Percentiles rank a stretch among this genome's conserved stretches.
Conservation (phyloP, 2,329 filamentous ascomycete species). For the Microsporum audouinii region DNA sequence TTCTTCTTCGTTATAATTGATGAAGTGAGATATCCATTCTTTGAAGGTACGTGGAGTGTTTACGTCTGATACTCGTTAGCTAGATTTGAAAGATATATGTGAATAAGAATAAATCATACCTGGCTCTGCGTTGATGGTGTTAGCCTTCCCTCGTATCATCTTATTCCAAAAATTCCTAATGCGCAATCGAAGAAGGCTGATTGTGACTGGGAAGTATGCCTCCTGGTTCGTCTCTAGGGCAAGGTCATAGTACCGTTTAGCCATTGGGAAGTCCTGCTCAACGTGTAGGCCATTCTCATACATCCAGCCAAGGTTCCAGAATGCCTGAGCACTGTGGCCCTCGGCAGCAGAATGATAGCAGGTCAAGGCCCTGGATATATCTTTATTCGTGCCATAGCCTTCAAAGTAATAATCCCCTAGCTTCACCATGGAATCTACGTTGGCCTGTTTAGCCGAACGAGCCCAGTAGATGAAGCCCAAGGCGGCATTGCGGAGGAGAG, state of each 20-base stretch:
- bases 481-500: slow-evolving; percentile 46
- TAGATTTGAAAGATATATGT: not conserved
- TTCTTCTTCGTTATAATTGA: slow-evolving; percentile 58
- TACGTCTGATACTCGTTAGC: not conserved
- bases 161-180: slow-evolving; percentile 89
- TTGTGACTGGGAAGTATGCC: slow-evolving; percentile 81
- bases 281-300: slow-evolving; percentile 92
- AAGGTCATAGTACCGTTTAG: slow-evolving; percentile 90
- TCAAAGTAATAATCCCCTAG: slow-evolving; percentile 96
- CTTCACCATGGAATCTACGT: slow-evolving; percentile 89
- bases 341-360: slow-evolving; percentile 92
- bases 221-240: slow-evolving; percentile 85
- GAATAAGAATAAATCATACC: slow-evolving; percentile 42
- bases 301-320: slow-evolving; percentile 99
- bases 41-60: slow-evolving; percentile 56
- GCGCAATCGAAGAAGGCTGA: slow-evolving; percentile 76
- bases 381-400: slow-evolving; percentile 60
- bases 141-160: slow-evolving; percentile 77
- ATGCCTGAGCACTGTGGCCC: slow-evolving; percentile 81
- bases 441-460: slow-evolving; percentile 80
- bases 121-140: slow-evolving; percentile 82
- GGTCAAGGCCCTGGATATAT: slow-evolving; percentile 75
- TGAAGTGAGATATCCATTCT: slow-evolving; percentile 80
- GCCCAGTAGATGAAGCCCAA: slow-evolving; percentile 90
- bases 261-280: slow-evolving; percentile 90